These are phyloP conservation scores for Tetradesmus lagerheimii DNA, from an alignment of 139 green algal species.

Conservation along the genomic window DNA sequence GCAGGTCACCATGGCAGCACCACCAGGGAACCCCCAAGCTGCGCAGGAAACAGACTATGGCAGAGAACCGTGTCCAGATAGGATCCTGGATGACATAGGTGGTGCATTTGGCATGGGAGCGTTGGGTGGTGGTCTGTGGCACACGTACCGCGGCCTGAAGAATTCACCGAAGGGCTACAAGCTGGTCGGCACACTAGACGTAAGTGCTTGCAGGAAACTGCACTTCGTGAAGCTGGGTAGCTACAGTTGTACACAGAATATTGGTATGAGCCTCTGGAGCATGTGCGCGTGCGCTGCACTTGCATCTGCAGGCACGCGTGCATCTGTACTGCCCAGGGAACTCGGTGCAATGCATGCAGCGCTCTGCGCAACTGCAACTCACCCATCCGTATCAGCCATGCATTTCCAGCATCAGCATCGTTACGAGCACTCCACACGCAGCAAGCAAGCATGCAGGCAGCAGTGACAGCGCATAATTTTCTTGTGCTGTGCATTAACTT, in stretches of 20 bases:
- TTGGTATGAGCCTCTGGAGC: background rate
- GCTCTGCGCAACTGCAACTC: too few species aligned
- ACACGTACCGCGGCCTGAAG: conserved; percentile 93
- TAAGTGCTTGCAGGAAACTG: conserved; percentile 51
- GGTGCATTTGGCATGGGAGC: conserved; percentile 99
- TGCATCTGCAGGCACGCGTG: background rate
- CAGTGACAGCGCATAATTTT: background rate
- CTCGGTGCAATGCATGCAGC: background rate
- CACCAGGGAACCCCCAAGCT: background rate
- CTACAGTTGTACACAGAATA: background rate
- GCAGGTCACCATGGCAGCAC: background rate
- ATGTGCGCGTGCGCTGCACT: background rate
- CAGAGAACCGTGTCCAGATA: conserved; percentile 93
- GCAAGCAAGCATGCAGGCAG: background rate
- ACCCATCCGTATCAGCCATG: too few species aligned
- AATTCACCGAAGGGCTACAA: conserved; percentile 90
- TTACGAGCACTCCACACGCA: too few species aligned
- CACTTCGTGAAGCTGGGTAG: background rate
- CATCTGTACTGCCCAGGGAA: background rate
- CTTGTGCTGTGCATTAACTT: background rate
- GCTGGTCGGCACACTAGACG: conserved; percentile 88
- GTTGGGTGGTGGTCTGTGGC: conserved; percentile 94
- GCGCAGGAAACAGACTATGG: conserved; percentile 59
- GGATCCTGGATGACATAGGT: conserved; percentile 98
- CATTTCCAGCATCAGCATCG: too few species aligned